Evolutionary conservation across 2,329 filamentous ascomycete genomes (phyloP), one percentile per base, ranked within the genome.

Genomic region (Phaeosphaeriaceae sp.): DNA sequence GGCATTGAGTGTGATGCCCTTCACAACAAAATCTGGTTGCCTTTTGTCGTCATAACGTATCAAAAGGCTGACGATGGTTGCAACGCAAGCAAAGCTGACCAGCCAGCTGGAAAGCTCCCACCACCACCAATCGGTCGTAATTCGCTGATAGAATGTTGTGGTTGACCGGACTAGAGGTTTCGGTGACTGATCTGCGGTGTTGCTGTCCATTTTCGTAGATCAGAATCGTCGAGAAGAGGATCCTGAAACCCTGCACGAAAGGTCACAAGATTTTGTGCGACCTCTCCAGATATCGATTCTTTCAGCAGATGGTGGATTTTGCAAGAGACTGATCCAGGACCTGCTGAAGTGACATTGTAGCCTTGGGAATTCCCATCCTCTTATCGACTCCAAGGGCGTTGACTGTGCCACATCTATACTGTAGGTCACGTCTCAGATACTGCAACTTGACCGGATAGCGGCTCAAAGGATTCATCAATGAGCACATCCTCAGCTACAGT

Each of bases 111-210:
- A 47, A 6, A 68, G 51, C 19, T 66, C 63, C 61, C 65, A 66
- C 59, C 57, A 66, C 63, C 65, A 68, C 65, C 59, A 66, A 19
- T 65, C 65, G 5, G 56, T 65, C 11, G 66, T 44, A 47, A 68
- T 49, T 0, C 60, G 57, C 24, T 64, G 51, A 45, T 58, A 62
- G 22, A 66, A 59, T 2, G 57, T 59, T n/a, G 61, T 63, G 27
- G 57, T 61, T 41, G 57, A 54, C 33, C 59, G 57, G 36, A 53
- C 9, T 5, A 62, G 50, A 11, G 57, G 52, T 53, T 19, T 57
- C 17, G 50, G 40, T 11, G 45, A 17, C 15, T 47, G 45, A 19
- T 47, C 10, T 11, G 20, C 21, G 9, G 17, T 27, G 21, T 22
- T 47, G 45, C 9, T 47, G 10, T 45, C 19, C 42, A 21, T 45